Evolutionary conservation across 2,329 filamentous ascomycete species (phyloP), one percentile per base, ranked within the genome.

Genomic region (Colletotrichum filicis): DNA sequence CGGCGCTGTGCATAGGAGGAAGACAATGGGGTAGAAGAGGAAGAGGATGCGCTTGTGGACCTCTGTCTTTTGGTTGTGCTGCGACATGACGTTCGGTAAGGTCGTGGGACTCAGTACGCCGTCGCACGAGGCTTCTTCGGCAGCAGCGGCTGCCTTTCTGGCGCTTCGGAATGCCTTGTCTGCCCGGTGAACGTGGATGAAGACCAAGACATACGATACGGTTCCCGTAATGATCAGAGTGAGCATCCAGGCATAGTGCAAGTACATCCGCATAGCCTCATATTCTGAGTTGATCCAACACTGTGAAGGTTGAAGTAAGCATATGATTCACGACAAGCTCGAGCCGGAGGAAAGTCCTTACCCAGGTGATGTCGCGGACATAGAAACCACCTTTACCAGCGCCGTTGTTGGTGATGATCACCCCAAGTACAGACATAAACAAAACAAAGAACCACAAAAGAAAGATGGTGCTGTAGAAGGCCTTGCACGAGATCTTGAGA

Each of bases 191-290:
- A 85, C 77, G 35, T 76, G 80, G 22, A 83, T 57, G 75, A 83
- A 84, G 42, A 84, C 80, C 30, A 82, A 76, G 0, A 76, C 77
- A 75, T 85, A 86, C 2, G 85, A 74, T 3, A 79, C 55, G 60
- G 79, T 79, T 0, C 83, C 84, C 8, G 81, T 19, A 26, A 78
- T 74, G 5, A 85, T 78, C 9, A 80, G 77, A n/a, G 84, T 76
- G 71, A 85, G 91, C 68, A 92, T 90, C 86, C 89, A 92, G 64
- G 92, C 80, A 76, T 92, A 92, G 76, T 92, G 90, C 1, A 89
- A 84, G 79, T 86, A 86, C 1, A 93, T 83, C 58, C 90, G 89
- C 37, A 91, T 82, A 59, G 86, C 83, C 26, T 63, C 71, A 73
- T 88, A 89, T 22, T 84, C 79, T 19, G 85, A 79, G 72, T 88